These are phyloP conservation scores for Solanum peruvianum DNA, from an alignment of 257 asterid genomes.

Conservation along the genomic window DNA sequence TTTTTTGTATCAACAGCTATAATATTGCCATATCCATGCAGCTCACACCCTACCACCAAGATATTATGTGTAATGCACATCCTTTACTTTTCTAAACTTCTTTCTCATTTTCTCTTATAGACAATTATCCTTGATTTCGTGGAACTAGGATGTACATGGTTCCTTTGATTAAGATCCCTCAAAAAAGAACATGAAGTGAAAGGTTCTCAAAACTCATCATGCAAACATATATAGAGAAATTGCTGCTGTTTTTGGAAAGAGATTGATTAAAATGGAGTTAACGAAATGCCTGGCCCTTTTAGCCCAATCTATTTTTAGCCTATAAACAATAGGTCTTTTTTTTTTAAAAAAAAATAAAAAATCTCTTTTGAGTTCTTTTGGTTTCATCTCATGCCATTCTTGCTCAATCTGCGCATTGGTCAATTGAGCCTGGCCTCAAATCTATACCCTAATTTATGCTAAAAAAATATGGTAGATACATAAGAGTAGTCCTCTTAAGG, in stretches of 20 bases:
- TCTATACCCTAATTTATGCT: neutral
- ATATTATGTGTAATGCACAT: neutral
- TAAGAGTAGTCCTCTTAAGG: neutral
- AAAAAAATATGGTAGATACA: neutral
- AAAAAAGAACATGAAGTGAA: neutral
- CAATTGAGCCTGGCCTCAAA: neutral
- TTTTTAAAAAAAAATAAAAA: neutral
- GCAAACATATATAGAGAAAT: neutral
- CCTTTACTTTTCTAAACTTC: neutral
- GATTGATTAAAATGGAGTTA: neutral
- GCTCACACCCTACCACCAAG: neutral
- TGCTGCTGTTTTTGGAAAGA: neutral
- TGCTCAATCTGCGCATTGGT: neutral
- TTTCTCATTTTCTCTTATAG: neutral
- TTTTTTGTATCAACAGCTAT: neutral
- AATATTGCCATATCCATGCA: neutral
- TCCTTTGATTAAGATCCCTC: neutral
- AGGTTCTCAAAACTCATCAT: neutral
- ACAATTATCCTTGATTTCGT: neutral
- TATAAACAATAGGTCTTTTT: neutral
- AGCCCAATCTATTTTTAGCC: neutral
- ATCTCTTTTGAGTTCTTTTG: neutral
- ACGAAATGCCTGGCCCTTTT: neutral
- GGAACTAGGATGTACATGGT: neutral
- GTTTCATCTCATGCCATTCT: neutral